A percentile compares a stretch with the other conserved stretches of the same genome.
Evolutionary conservation across 768 basidiomycete species (phyloP).

Genomic region (Candolleomyces eurysporus): DNA sequence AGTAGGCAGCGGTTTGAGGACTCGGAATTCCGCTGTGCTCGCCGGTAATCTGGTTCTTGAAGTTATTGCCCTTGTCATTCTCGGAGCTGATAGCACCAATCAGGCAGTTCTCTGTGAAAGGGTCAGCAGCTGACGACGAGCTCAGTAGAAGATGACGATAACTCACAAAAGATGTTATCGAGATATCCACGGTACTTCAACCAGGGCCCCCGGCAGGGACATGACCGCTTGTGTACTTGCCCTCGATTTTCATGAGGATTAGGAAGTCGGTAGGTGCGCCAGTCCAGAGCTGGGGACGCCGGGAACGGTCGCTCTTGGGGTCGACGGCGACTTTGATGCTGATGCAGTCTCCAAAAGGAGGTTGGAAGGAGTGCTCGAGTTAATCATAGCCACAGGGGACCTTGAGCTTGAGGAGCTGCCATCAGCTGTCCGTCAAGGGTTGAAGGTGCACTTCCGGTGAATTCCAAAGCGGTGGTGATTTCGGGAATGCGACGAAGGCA

Average conservation of each 20-base stretch:
- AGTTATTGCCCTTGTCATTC: slow-evolving; percentile 94
- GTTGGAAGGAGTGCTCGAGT: slow-evolving; percentile 93
- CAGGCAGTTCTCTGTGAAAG: slow-evolving; percentile 80
- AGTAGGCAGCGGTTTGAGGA: slow-evolving; percentile 76
- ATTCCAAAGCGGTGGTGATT: slow-evolving; percentile 94
- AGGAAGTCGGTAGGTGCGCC: slow-evolving; percentile 85
- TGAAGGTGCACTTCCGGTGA: slow-evolving; percentile 95
- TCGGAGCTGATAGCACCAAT: slow-evolving; percentile 97
- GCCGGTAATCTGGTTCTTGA: slow-evolving; percentile 88
- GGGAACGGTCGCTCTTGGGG: slow-evolving; percentile 85
- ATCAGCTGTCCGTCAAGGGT: slow-evolving; percentile 82
- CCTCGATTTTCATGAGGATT: slow-evolving; percentile 95
- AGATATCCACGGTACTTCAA: slow-evolving; percentile 99
- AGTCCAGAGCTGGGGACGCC: slow-evolving; percentile 92
- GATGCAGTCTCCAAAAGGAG: slow-evolving; percentile 85
- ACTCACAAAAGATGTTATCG: slow-evolving; percentile 92
- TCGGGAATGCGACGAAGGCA: slow-evolving; percentile 92
- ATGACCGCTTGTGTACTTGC: slow-evolving; percentile 99
- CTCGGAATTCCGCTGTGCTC: slow-evolving; percentile 83
- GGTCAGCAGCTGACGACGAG: slow-evolving; percentile 9
- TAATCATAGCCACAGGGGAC: slow-evolving; percentile 94
- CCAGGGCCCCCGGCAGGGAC: slow-evolving; percentile 99
- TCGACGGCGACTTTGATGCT: slow-evolving; percentile 77
- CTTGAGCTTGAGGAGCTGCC: slow-evolving; percentile 95
- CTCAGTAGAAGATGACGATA: too few species aligned